Evolutionary conservation across 371 early-diverging fungal species (phyloP), one percentile per base, ranked within the genome.

Genomic region (Mortierella sp.): DNA sequence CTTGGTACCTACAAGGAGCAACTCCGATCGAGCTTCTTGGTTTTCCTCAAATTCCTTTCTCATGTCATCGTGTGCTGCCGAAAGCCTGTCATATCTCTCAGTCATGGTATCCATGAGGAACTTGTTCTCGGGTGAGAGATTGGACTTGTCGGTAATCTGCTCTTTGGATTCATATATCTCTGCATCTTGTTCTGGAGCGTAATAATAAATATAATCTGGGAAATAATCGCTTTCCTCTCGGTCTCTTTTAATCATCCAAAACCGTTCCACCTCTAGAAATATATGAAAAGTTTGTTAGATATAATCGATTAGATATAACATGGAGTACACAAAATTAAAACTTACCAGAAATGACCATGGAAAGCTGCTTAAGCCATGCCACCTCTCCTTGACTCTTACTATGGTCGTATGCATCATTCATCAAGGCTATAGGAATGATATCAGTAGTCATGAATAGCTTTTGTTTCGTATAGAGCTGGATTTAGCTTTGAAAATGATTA

Each of bases 301-400:
- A 19, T 10, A 26, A 34, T 80, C 75, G 57, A 72, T n/a, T n/a
- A n/a, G n/a, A n/a, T n/a, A n/a, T n/a, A n/a, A n/a, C n/a, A n/a
- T n/a, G n/a, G n/a, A n/a, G n/a, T n/a, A n/a, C n/a, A n/a, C n/a
- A n/a, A 10, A 28, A 13, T 13, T 35, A 19, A 5, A 12, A 42
- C 69, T 65, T 69, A 75, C 75, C 75, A 10, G 69, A 53, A 45
- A 81, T 75, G n/a, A 81, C 75, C 34, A 75, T 72, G 5, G 75
- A 81, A 75, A 68, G 71, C 40, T 75, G 81, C 43, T 81, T 81
- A 9, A 75, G 56, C 75, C 75, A 75, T 1, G 81, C 81, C 8
- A 71, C 51, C 26, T 81, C 58, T 17, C 81, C 81, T 62, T 71
- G 54, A 23, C 68, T 47, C 58, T 62, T 75, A 45, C 75, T 72